Evolutionary conservation across 208 protist genomes (phyloP), one percentile per base, ranked within the genome.

Genomic region (Polymyxa betae): DNA sequence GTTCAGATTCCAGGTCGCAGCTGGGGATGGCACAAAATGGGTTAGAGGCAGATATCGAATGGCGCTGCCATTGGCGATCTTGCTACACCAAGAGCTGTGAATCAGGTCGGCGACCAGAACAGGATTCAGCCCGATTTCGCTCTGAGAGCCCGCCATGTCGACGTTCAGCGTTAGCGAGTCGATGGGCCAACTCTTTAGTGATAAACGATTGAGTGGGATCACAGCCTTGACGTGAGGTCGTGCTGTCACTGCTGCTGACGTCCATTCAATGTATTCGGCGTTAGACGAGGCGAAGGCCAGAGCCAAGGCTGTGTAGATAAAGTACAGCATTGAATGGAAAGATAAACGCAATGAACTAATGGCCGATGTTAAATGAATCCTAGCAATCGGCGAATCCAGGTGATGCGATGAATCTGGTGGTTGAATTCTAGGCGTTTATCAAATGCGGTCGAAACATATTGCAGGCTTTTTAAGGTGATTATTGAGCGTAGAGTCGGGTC

Each of bases 401-500:
- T n/a, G n/a, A n/a, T n/a, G n/a, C n/a, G n/a, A n/a, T n/a, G n/a
- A n/a, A n/a, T n/a, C n/a, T n/a, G n/a, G n/a, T n/a, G n/a, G n/a
- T n/a, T n/a, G n/a, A n/a, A n/a, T n/a, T n/a, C n/a, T n/a, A n/a
- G n/a, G n/a, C n/a, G n/a, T n/a, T n/a, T n/a, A n/a, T n/a, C n/a
- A n/a, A n/a, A n/a, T n/a, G n/a, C 49, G 49, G 49, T 29, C 49
- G 49, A 60, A 60, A 60, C 49, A 60, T 60, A 60, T 60, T 60
- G 12, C 5, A 60, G 24, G 49, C 24, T 5, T 60, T 60, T 88
- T 49, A 88, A 5, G 5, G 38, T 5, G 88, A 68, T 35, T 92
- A 91, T 77, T 64, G 77, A 32, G 94, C 94, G 72, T 95, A 94
- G 68, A 93, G 94, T 12, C 88, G 88, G 40, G 93, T 96, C 96